Base-by-base conservation (phyloP, 352 stramenopile species). In the Sclerospora graminicola region DNA sequence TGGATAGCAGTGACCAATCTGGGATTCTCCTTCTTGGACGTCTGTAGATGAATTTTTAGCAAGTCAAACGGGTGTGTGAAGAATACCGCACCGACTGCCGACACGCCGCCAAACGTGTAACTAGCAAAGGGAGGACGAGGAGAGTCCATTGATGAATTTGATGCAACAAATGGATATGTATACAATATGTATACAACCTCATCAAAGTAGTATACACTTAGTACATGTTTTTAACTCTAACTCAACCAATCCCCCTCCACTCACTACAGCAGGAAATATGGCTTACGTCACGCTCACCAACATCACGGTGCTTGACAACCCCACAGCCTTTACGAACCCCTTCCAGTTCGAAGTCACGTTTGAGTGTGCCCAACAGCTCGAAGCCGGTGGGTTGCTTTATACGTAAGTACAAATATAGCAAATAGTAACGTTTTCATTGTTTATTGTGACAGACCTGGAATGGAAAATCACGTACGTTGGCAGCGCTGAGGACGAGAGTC, bases 321-420 rank as follows among this genome's bases (percentile, higher is more conserved):
- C 96, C 19, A 95, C 89, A 38, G 73, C 71, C 36, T 98, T 98
- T 63, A 92, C 76, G n/a, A 98, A 97, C 69, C 93, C 95, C 13
- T 98, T 99, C 70, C 90, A 98, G 66, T 99, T 99, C 67, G 95
- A 99, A 68, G 96, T 99, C 58, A 99, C 95, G 1, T 99, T 99
- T 72, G 96, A 99, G 72, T 98, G 94, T 60, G 72, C 97, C 26
- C 88, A 97, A 64, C 82, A 93, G 45, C 77, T 99, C 2, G 82
- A 97, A 48, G 94, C 97, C 45, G 86, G 81, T 89, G 46, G 58
- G 69, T 70, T 20, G 8, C 14, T 13, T 38, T 5, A 26, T 26
- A 26, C 21, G 6, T 26, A n/a, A n/a, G n/a, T n/a, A n/a, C n/a
- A 26, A 26, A 6, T 26, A 3, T 26, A 6, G 21, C 21, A 26